Conservation (phyloP, 495 filamentous ascomycete genomes). For the Penicillium coprophilum region DNA sequence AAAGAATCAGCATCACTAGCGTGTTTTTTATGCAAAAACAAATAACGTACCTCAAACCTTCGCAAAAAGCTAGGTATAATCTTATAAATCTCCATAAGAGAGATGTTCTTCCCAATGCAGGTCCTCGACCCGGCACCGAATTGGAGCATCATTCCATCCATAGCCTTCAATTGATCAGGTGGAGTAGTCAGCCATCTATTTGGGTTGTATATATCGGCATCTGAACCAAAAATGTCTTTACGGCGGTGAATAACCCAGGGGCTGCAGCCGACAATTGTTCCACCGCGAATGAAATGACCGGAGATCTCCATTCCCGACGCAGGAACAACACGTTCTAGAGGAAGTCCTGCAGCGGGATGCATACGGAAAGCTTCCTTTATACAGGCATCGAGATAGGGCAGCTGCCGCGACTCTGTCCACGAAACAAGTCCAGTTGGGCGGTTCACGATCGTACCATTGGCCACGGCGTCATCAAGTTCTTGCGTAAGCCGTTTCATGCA, state of each 20-base stretch:
- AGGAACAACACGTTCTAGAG: conserved; percentile 44
- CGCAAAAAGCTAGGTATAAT: conserved; percentile 35
- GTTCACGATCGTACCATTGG: conserved; percentile 40
- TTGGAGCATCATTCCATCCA: conserved; percentile 20
- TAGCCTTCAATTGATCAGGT: background rate
- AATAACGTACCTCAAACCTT: conserved; percentile 12
- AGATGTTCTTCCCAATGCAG: conserved; percentile 38
- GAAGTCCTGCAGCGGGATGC: conserved; percentile 58
- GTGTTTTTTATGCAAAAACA: background rate
- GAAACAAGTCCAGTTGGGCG: conserved; percentile 55
- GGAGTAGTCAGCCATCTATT: conserved; percentile 19
- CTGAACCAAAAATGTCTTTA: conserved; percentile 18
- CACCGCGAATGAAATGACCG: conserved; percentile 2
- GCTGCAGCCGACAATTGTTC: conserved; percentile 38
- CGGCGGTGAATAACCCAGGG: conserved; percentile 22
- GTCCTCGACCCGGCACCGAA: conserved; percentile 32
- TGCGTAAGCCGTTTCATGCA: conserved; percentile 43
- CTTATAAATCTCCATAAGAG: conserved; percentile 33
- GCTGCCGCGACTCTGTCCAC: conserved; percentile 56
- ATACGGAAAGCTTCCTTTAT: conserved; percentile 69
- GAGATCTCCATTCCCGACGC: background rate
- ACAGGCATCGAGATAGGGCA: conserved; percentile 64
- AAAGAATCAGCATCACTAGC: background rate
- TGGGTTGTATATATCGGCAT: conserved; percentile 20
- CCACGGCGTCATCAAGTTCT: conserved; percentile 56